phyloP scores from a whole-genome alignment of 768 basidiomycete genomes.

The Trametes meyenii region DNA sequence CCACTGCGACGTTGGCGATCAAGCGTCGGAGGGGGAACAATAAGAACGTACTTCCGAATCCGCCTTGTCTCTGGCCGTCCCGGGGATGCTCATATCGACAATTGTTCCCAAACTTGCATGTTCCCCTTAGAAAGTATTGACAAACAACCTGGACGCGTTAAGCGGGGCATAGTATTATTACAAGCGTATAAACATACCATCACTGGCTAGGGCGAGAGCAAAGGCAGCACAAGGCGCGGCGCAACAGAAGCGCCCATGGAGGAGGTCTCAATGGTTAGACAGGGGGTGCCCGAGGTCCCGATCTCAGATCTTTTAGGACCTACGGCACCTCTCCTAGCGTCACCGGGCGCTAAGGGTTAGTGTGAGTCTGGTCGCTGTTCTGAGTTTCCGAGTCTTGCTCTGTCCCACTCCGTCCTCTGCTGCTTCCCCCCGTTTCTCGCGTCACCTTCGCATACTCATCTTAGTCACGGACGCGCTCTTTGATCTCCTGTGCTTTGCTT shows the following conservation, averaged over 20 bases:
- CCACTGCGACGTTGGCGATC: not conserved
- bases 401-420: not conserved
- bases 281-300: not conserved
- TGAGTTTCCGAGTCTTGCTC: not conserved
- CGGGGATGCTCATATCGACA: slow-evolving; percentile 70
- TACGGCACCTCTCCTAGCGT: too few relatives aligned
- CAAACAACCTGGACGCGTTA: slow-evolving; percentile 53
- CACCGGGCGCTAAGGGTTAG: too few relatives aligned
- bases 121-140: slow-evolving; percentile 61
- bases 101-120: slow-evolving; percentile 64
- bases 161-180: not conserved
- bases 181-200: not conserved
- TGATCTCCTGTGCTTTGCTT: not conserved
- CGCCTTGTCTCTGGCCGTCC: slow-evolving; percentile 37
- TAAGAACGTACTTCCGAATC: slow-evolving; percentile 55
- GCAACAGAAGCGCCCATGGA: too few relatives aligned
- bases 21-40: slow-evolving; percentile 6
- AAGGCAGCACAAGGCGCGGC: too few relatives aligned
- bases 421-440: not conserved
- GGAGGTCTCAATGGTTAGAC: not conserved
- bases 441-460: not conserved
- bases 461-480: not conserved
- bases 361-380: not conserved
- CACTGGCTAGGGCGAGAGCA: too few relatives aligned
- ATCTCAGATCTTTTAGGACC: too few relatives aligned